A percentile compares a stretch with the other conserved stretches of the same genome.
phyloP scores from a whole-genome alignment of 1,284 basidiomycete species.

The Malassezia sympodialis region DNA sequence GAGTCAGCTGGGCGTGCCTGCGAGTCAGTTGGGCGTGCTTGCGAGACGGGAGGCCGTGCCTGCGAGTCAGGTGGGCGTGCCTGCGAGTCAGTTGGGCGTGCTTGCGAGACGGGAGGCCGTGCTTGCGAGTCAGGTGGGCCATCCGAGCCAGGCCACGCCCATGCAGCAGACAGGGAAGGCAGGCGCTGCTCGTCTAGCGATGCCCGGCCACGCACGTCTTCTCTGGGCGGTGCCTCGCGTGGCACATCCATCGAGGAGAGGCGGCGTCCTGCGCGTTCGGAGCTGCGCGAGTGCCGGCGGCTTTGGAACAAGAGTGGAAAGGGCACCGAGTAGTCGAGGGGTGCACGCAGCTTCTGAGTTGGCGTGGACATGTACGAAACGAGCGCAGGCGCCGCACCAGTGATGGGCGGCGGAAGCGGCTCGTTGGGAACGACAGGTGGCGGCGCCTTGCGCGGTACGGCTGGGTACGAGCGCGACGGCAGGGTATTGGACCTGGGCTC shows the following conservation, averaged over 20 bases:
- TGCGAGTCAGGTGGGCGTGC: too few relatives aligned
- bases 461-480: not conserved
- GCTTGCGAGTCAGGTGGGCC: too few relatives aligned
- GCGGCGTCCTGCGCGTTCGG: not conserved
- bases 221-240: not conserved
- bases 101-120: too few relatives aligned
- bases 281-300: not conserved
- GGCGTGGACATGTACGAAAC: not conserved
- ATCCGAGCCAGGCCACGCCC: too few relatives aligned
- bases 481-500: too few relatives aligned
- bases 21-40: too few relatives aligned
- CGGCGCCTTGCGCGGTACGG: not conserved
- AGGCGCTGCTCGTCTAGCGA: not conserved
- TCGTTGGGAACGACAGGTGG: not conserved
- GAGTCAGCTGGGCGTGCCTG: too few relatives aligned
- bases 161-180: not conserved
- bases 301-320: not conserved
- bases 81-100: too few relatives aligned
- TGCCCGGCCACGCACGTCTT: not conserved
- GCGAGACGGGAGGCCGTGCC: too few relatives aligned
- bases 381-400: not conserved
- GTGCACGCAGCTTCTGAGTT: not conserved
- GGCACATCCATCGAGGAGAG: not conserved
- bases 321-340: not conserved
- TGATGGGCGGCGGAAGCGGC: not conserved